Evolutionary conservation across 108 stramenopile species (phyloP).

Genomic region (Discostella pseudostelligera): DNA sequence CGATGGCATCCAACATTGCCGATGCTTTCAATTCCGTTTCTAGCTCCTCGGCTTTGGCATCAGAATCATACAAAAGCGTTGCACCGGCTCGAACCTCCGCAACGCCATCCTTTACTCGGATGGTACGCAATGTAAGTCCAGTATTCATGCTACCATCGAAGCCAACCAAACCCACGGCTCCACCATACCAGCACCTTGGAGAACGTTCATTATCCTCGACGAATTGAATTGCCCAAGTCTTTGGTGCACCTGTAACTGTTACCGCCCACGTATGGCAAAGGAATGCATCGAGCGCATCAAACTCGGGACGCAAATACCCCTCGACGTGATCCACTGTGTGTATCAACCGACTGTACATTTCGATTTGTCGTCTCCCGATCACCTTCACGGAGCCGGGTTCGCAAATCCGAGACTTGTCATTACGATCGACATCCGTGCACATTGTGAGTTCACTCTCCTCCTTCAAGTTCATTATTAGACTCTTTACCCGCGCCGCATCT

Average conservation of each 20-base stretch:
- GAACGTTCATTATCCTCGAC: slow-evolving; percentile 95
- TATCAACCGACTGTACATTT: slow-evolving; percentile 97
- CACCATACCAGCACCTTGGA: slow-evolving; percentile 96
- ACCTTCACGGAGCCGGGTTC: slow-evolving; percentile 97
- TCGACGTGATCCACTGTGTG: slow-evolving; percentile 99
- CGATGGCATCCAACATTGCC: slow-evolving; percentile 95
- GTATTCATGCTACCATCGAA: slow-evolving; percentile 97
- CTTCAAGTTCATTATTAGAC: slow-evolving; percentile 92
- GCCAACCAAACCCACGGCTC: slow-evolving; percentile 96
- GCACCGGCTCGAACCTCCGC: slow-evolving; percentile 95
- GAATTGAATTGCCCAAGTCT: slow-evolving; percentile 98
- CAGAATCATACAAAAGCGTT: slow-evolving; percentile 93
- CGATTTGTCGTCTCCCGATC: slow-evolving; percentile 96
- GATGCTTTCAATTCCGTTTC: slow-evolving; percentile 98
- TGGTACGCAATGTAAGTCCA: slow-evolving; percentile 93
- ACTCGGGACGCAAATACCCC: slow-evolving; percentile 93
- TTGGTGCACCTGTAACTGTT: slow-evolving; percentile 98
- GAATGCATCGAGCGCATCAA: slow-evolving; percentile 98
- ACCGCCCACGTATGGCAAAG: slow-evolving; percentile 99
- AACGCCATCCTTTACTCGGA: slow-evolving; percentile 90
- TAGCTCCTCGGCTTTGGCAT: slow-evolving; percentile 89
- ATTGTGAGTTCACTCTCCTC: slow-evolving; percentile 98
- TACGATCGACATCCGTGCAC: slow-evolving; percentile 99
- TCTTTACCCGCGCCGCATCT: slow-evolving; percentile 90
- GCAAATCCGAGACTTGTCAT: slow-evolving; percentile 98